Base-by-base conservation (phyloP, 352 stramenopile species). In the Blastocystis sp. region DNA sequence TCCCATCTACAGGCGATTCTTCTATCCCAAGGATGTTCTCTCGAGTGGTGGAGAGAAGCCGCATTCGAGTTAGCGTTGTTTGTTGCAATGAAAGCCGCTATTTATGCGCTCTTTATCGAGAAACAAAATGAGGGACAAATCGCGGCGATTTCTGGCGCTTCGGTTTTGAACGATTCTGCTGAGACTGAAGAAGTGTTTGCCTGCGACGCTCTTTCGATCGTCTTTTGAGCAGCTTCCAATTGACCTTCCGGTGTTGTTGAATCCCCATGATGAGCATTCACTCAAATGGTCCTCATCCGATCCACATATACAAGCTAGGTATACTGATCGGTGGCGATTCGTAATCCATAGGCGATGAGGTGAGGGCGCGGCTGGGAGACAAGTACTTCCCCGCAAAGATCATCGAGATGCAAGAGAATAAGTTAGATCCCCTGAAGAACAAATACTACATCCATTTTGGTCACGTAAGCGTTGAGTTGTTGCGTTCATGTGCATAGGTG, bases 401-500 rank as follows among this genome's bases (percentile, higher is more conserved):
- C 24, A 76, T 88, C 59, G 78, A 76, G 52, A 66, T 88, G 57
- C 42, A 88, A 21, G 28, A 59, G 40, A 79, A 79, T n/a, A 88
- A 88, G 24, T 28, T 43, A 40, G 78, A 88, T 77, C 78, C 78
- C 40, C 43, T 79, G 19, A 76, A 88, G 54, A 88, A 88, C 59
- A 78, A 78, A 40, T 88, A 88, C 48, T 88, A 88, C 17, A 61
- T 88, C 21, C 11, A 79, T 6, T 10, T 82, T 60, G 40, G 52
- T 24, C 63, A 40, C 62, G 45, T 79, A 43, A 34, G 17, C 9
- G 40, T 65, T 68, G 40, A 6, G 17, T 2, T 7, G 21, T 17
- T 21, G 9, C 34, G 74, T 76, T 68, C 45, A 87, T 40, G 19
- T 43, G 76, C 10, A 43, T 62, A 94, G 93, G 94, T 94, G 78